A percentile compares a stretch with the other conserved stretches of the same genome.
Conservation (phyloP, 768 basidiomycete genomes). For the Coprinellus micaceus region DNA sequence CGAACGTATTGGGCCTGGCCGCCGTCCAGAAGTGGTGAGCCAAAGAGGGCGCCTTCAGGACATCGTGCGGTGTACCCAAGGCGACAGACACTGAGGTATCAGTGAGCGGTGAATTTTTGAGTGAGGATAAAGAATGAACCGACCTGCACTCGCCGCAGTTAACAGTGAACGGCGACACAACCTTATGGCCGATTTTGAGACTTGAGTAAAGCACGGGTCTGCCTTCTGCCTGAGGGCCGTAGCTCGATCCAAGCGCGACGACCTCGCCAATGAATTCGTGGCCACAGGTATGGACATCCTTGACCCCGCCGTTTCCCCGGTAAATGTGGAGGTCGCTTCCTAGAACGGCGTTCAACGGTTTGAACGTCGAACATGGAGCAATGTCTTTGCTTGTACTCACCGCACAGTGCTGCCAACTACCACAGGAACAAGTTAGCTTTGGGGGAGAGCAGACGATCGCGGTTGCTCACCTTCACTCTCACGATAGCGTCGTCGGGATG, state of each 20-base stretch:
- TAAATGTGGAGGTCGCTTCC: slow-evolving; percentile 76
- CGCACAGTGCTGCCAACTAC: slow-evolving; percentile 70
- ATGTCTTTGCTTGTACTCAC: slow-evolving; percentile 18
- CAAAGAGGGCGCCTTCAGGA: slow-evolving; percentile 57
- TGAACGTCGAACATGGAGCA: neutral
- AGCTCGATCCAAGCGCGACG: slow-evolving; percentile 60
- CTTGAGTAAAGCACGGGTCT: slow-evolving; percentile 62
- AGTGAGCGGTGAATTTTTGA: neutral
- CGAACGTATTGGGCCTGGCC: slow-evolving; percentile 80
- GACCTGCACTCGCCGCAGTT: slow-evolving; percentile 88
- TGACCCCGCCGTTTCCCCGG: slow-evolving; percentile 54
- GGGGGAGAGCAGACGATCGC: neutral
- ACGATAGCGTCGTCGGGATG: slow-evolving; percentile 77
- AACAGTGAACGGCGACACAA: slow-evolving; percentile 78
- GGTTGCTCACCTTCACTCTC: slow-evolving; percentile 55
- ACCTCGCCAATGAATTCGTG: slow-evolving; percentile 80
- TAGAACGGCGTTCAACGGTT: slow-evolving; percentile 14
- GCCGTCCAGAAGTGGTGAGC: slow-evolving; percentile 61
- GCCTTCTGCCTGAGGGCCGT: slow-evolving; percentile 35
- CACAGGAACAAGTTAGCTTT: neutral
- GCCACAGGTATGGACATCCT: slow-evolving; percentile 59
- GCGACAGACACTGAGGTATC: slow-evolving; percentile 54
- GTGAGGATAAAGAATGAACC: too few species aligned
- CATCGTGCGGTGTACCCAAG: slow-evolving; percentile 73
- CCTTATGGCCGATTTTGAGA: slow-evolving; percentile 68